Evolutionary conservation across 352 stramenopile genomes (phyloP).

Genomic region (Globisporangium carolinianum): DNA sequence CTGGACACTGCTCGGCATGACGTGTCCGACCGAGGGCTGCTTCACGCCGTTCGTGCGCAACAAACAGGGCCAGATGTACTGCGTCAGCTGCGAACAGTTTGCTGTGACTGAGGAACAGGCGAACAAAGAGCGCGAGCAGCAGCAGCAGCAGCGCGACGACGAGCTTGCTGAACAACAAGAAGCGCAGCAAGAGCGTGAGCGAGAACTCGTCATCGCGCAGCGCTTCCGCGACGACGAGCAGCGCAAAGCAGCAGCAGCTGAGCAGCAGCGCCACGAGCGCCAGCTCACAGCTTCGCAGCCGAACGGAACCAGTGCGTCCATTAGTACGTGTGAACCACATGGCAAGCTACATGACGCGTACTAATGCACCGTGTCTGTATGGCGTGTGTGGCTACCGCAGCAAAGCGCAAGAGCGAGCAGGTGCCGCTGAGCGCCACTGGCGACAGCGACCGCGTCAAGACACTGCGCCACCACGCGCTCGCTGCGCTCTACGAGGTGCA

Average conservation of each 20-base stretch:
- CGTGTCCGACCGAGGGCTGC: slow-evolving; percentile 63
- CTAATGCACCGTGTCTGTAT: not conserved
- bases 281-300: slow-evolving; percentile 1
- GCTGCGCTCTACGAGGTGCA: slow-evolving; percentile 67
- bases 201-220: slow-evolving; percentile 40
- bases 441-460: slow-evolving; percentile 34
- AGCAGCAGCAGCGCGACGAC: slow-evolving; percentile 30
- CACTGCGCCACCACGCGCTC: slow-evolving; percentile 49
- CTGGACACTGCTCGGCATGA: slow-evolving; percentile 68
- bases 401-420: slow-evolving; percentile 49
- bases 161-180: slow-evolving; percentile 31
- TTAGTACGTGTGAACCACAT: not conserved
- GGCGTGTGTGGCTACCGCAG: not conserved
- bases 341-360: not conserved
- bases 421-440: slow-evolving; percentile 11
- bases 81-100: slow-evolving; percentile 69
- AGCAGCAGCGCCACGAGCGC: slow-evolving; percentile 17
- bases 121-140: slow-evolving; percentile 36
- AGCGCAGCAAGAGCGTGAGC: slow-evolving; percentile 28
- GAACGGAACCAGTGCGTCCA: slow-evolving; percentile 21
- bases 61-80: slow-evolving; percentile 76
- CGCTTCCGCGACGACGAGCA: slow-evolving; percentile 67
- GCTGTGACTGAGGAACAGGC: slow-evolving; percentile 70
- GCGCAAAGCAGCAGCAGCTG: slow-evolving; percentile 30
- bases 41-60: slow-evolving; percentile 76